Conservation (phyloP, 768 basidiomycete genomes). For the Naganishia randhawae region DNA sequence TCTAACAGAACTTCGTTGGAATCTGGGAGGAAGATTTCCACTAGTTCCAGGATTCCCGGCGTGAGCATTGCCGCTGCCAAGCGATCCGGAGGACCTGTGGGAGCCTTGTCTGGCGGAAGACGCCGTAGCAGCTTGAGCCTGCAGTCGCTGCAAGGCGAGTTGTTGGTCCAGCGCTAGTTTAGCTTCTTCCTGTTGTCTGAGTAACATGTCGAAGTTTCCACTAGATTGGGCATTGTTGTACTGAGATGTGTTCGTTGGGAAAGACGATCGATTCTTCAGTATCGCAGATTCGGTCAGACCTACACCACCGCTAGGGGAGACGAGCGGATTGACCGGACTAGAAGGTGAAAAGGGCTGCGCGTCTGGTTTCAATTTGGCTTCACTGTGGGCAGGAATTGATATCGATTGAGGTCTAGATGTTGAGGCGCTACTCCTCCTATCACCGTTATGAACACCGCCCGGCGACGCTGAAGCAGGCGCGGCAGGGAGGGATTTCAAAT, state of each 20-base stretch:
- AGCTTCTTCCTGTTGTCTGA: constrained; percentile 42
- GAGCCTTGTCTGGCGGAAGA: constrained; percentile 52
- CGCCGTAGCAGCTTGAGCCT: constrained; percentile 74
- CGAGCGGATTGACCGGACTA: constrained; percentile 13
- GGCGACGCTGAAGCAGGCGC: constrained; percentile 14
- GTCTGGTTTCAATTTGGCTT: constrained; percentile 18
- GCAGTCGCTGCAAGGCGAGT: constrained; percentile 43
- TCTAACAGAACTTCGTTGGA: constrained; percentile 31
- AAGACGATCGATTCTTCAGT: constrained; percentile 11
- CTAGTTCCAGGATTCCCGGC: constrained; percentile 3
- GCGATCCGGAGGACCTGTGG: constrained; percentile 27
- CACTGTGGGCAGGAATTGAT: constrained; percentile 29
- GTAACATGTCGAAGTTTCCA: constrained; percentile 27
- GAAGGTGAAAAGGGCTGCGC: constrained; percentile 24
- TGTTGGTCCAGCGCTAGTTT: constrained; percentile 41
- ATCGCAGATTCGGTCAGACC: constrained; percentile 26
- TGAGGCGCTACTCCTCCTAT: constrained; percentile 36
- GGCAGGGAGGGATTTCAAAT: constrained; percentile 61
- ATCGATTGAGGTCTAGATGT: constrained; percentile 28
- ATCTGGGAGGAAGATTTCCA: constrained; percentile 28
- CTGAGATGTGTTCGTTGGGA: constrained; percentile 7
- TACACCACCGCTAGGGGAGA: constrained; percentile 26
- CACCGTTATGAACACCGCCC: constrained; percentile 15
- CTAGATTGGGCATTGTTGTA: not conserved
- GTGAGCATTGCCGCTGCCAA: constrained; percentile 10